These are phyloP conservation scores for Gossypium lobatum DNA, from an alignment of 441 rosid genomes.

Conservation along the genomic window DNA sequence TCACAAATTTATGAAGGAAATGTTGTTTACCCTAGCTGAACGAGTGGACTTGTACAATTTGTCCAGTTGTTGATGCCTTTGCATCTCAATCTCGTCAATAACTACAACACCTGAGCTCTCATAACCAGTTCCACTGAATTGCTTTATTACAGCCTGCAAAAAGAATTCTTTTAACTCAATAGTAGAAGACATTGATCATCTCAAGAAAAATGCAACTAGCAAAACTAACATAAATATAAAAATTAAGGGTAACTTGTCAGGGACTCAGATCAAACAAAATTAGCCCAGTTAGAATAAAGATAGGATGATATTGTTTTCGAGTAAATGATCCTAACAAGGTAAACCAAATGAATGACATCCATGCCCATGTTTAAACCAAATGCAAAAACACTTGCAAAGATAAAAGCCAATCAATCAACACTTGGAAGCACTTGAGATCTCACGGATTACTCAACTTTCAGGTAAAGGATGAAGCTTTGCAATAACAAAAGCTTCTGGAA, in stretches of 20 bases:
- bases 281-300: not conserved
- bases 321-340: not conserved
- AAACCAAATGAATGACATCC: not conserved
- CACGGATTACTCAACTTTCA: constrained; percentile 5
- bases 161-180: not conserved
- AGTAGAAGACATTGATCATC: not conserved
- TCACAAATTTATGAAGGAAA: constrained; percentile 7
- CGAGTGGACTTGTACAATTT: constrained; percentile 81
- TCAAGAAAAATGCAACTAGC: not conserved
- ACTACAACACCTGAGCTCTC: constrained; percentile 81
- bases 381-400: not conserved
- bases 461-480: constrained; percentile 5
- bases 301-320: not conserved
- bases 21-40: constrained; percentile 51
- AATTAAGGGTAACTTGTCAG: not conserved
- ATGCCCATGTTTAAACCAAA: not conserved
- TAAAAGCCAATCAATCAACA: not conserved
- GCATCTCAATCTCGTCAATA: constrained; percentile 87
- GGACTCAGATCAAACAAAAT: not conserved
- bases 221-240: not conserved
- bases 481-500: not conserved
- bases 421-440: not conserved
- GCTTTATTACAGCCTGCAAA: constrained; percentile 89
- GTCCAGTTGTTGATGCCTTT: constrained; percentile 85
- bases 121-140: constrained; percentile 77